Evolutionary conservation across 1,284 basidiomycete species (phyloP).

Genomic region (Coniophora puteana): DNA sequence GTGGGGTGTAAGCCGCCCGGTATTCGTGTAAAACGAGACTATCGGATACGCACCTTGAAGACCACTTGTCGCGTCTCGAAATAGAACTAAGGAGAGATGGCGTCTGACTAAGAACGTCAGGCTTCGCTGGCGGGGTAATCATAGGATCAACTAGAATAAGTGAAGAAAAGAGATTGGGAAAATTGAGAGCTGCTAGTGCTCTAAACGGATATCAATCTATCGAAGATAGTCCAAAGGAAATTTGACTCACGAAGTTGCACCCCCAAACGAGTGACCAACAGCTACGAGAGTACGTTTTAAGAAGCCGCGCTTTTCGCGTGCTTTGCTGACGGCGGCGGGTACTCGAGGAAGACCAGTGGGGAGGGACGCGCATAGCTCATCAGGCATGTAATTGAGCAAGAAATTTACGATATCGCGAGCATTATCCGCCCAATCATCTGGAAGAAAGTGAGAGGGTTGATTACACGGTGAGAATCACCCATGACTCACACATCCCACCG

Average conservation of each 20-base stretch:
- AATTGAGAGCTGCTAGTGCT: conserved; percentile 51
- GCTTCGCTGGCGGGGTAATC: conserved; percentile 32
- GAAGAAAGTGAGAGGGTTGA: no score
- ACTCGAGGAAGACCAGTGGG: conserved; percentile 47
- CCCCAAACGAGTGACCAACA: conserved; percentile 79
- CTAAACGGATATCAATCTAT: conserved; percentile 26
- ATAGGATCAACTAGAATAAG: conserved; percentile 79
- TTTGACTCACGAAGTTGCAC: conserved; percentile 53
- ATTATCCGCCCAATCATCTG: conserved; percentile 65
- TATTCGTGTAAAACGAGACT: no score
- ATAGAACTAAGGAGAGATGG: conserved; percentile 47
- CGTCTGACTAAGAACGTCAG: conserved; percentile 12
- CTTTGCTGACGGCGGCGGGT: conserved; percentile 34
- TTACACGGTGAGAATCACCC: background rate
- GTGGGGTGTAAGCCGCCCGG: no score
- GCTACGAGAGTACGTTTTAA: conserved; percentile 45
- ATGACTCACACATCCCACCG: conserved; percentile 44
- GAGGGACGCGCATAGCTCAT: conserved; percentile 26
- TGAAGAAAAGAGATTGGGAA: conserved; percentile 63
- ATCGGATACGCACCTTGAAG: conserved; percentile 38
- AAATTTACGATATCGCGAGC: conserved; percentile 67
- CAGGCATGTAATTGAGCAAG: conserved; percentile 51
- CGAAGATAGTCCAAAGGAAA: background rate
- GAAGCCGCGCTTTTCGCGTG: conserved; percentile 40
- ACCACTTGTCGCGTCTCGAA: conserved; percentile 57